These are phyloP conservation scores for Penicillium mononematosum DNA, from an alignment of 495 filamentous ascomycete genomes.

Conservation along the genomic window DNA sequence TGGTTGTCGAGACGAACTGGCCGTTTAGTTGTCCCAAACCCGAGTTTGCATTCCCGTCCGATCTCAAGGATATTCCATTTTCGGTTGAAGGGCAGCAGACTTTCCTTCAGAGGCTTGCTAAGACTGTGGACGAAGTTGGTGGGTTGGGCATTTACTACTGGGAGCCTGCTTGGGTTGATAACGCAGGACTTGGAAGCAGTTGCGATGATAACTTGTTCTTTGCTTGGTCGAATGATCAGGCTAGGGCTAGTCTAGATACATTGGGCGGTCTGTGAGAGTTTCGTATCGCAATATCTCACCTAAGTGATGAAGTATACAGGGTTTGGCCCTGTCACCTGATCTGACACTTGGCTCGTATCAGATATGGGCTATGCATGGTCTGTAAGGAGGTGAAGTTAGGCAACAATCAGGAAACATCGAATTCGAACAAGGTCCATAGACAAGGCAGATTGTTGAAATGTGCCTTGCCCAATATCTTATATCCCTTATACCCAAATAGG, in stretches of 20 bases:
- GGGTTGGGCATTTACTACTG: conserved; percentile 64
- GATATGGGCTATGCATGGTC: too few relatives aligned
- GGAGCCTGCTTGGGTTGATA: conserved; percentile 69
- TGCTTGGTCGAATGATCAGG: conserved; percentile 30
- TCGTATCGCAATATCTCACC: not conserved
- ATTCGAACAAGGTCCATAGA: not conserved
- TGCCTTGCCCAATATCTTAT: conserved; percentile 17
- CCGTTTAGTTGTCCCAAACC: conserved; percentile 59
- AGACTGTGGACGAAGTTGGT: conserved; percentile 50
- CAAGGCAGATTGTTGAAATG: conserved; percentile 15
- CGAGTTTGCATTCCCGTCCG: conserved; percentile 55
- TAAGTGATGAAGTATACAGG: not conserved
- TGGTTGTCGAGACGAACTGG: conserved; percentile 69
- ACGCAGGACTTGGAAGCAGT: conserved; percentile 57
- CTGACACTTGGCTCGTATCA: not conserved
- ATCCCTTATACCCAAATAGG: conserved; percentile 5
- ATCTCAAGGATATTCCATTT: conserved; percentile 56
- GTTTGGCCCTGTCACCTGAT: not conserved
- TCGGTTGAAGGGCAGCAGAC: conserved; percentile 58
- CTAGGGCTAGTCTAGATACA: conserved; percentile 33
- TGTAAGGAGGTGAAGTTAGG: not conserved
- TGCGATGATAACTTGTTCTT: conserved; percentile 51
- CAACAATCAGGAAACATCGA: not conserved
- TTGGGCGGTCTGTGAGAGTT: conserved; percentile 28
- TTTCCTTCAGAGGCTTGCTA: conserved; percentile 55